Evolutionary conservation across 2,329 filamentous ascomycete species (phyloP), one percentile per base, ranked within the genome.

Genomic region (Elsinoe australis): DNA sequence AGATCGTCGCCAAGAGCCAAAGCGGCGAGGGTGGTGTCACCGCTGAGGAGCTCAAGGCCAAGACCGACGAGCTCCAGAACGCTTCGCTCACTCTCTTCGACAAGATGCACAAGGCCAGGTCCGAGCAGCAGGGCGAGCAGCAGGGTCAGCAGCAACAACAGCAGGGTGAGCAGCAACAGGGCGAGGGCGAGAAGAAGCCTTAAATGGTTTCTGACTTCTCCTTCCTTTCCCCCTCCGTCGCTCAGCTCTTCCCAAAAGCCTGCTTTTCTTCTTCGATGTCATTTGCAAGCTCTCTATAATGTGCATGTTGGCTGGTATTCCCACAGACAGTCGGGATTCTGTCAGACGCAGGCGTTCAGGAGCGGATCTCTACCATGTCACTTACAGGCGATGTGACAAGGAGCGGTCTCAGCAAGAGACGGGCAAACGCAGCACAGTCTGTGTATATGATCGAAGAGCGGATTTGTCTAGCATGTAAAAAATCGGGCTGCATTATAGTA

Each of bases 71-170:
- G 72, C 85, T 98, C 65, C 92, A 96, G 76, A 86, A 85, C 68
- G 87, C 90, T 59, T 90, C 85, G 71, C 76, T 98, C 72, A 94
- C 86, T 73, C 82, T 96, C 64, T 96, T 98, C 70, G 92, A 96
- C 76, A 95, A 96, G 85, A 95, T 98, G 87, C 90, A 98, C 85
- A 94, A 94, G 79, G 87, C 90, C 59, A 83, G 87, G 61, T 68
- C 72, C 59, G 75, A 65, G 54, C 70, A 77, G 62, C 60, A 70
- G 60, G 58, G 68, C 61, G 66, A 71, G 61, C 69, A 73, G 64
- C 64, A 65, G 55, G 59, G 58, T 51, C 61, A 64, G 46, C 56
- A 64, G 58, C 58, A 66, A 55, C 62, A 65, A 55, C 61, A 52
- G 36, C 57, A 56, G 44, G 58, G 69, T 58, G 60, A 66, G 58